Evolutionary conservation across 1,284 basidiomycete species (phyloP), one percentile per base, ranked within the genome.

Genomic region (Tilletia indica): DNA sequence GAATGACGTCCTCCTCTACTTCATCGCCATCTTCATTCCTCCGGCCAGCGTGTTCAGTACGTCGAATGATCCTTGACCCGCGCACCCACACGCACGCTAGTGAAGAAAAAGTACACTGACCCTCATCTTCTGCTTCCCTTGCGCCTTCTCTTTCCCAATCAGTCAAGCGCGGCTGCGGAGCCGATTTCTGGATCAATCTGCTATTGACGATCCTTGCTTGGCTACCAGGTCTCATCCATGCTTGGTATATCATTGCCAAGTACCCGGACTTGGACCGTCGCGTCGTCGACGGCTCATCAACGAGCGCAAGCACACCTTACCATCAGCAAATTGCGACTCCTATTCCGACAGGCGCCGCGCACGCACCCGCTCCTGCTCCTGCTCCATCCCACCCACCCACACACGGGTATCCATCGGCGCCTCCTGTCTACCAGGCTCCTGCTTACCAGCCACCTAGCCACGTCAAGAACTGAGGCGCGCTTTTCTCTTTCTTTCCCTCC

Each of bases 221-320:
- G 73, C 64, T 74, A 4, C 73, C 73, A 11, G 73, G 73, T 31
- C 71, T 74, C 16, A 66, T 74, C 31, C 73, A 74, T 67, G 73
- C 73, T 12, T 74, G 73, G 73, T 73, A 67, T 49, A 71, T 71
- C 54, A 69, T 73, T 34, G 31, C 36, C 61, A 64, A 64, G 61
- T 64, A 64, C 61, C 42, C 42, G 42, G 42, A 45, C 42, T 8
- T 45, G 42, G 42, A 45, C 14, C 42, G 42, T 8, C 42, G 42
- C 9, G 42, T 14, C 16, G 51, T 54, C 51, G 51, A 19, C 51
- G 51, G 6, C 51, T 6, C 21, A 19, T 6, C 11, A 6, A 19
- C 51, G 11, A 19, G 6, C 51, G 16, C 51, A 19, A 54, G 6
- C 6, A 54, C 51, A 19, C 51, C 51, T 19, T 54, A 54, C 51